A percentile compares a stretch with the other conserved stretches of the same genome.
phyloP scores from a whole-genome alignment of 2,329 filamentous ascomycete species.

The Botrytis deweyae region DNA sequence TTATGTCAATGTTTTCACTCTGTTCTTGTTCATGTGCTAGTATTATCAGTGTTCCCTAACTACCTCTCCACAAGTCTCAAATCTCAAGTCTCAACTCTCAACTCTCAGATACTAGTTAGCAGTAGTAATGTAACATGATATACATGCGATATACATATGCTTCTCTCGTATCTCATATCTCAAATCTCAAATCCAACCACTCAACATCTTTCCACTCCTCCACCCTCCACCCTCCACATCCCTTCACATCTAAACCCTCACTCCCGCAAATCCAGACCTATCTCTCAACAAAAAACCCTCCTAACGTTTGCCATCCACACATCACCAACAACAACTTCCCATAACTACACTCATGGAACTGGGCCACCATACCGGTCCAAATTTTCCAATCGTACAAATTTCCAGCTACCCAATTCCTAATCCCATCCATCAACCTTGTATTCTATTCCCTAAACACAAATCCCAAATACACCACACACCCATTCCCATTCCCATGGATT shows the following conservation, averaged over 20 bases:
- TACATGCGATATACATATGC: too few species aligned
- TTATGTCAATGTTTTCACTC: neutral
- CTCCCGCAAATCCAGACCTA: neutral
- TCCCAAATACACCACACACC: neutral
- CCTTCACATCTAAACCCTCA: neutral
- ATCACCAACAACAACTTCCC: neutral
- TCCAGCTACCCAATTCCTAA: neutral
- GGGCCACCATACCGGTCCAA: accelerated
- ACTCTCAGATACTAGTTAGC: neutral
- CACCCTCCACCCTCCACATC: neutral
- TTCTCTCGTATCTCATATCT: too few species aligned
- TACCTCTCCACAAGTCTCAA: neutral
- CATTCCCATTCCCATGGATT: neutral
- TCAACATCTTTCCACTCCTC: neutral
- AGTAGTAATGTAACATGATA: too few species aligned
- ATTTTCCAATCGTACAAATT: neutral
- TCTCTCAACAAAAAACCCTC: neutral
- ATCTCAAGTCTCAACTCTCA: too few species aligned
- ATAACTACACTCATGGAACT: neutral
- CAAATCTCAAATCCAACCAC: neutral
- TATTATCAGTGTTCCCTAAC: neutral
- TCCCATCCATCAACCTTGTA: neutral
- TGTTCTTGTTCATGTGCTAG: neutral
- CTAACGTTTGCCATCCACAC: neutral
- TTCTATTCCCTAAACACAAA: neutral